Conservation (phyloP, 805 yeast species). For the Metschnikowia lunata region DNA sequence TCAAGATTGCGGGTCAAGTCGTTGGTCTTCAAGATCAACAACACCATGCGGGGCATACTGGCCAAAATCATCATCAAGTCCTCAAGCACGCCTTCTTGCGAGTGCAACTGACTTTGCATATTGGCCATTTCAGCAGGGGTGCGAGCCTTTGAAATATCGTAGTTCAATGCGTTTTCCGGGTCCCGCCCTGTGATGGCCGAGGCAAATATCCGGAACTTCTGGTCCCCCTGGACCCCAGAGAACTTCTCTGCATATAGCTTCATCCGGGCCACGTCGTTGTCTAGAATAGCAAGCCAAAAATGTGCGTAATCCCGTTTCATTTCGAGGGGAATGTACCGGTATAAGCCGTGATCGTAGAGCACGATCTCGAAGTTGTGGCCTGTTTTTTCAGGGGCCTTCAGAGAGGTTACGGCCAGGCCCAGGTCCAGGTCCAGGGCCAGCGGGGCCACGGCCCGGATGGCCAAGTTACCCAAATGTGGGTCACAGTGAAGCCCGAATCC, state of each 20-base stretch:
- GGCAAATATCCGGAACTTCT: constrained; percentile 73
- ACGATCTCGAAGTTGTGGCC: constrained; percentile 84
- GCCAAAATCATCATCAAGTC: constrained; percentile 77
- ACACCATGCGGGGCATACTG: constrained; percentile 77
- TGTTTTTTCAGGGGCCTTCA: constrained; percentile 16
- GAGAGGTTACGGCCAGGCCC: constrained; percentile 31
- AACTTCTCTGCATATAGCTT: constrained; percentile 67
- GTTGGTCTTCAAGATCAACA: constrained; percentile 86
- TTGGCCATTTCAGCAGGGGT: constrained; percentile 56
- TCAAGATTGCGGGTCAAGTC: constrained; percentile 88
- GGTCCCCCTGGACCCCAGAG: constrained; percentile 72
- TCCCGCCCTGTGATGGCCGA: constrained; percentile 96
- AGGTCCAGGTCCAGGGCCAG: constrained; percentile 6
- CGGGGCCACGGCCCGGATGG: constrained; percentile 49
- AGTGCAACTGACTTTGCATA: constrained; percentile 59
- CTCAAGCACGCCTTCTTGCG: constrained; percentile 60
- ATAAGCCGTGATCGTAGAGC: constrained; percentile 91
- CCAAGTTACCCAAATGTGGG: constrained; percentile 96
- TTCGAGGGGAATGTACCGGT: constrained; percentile 73
- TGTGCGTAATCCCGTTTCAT: constrained; percentile 81
- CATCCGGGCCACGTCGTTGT: constrained; percentile 64
- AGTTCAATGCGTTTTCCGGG: constrained; percentile 65
- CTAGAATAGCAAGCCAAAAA: constrained; percentile 87
- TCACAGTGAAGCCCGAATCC: constrained; percentile 93
- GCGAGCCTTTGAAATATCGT: constrained; percentile 53